Evolutionary conservation across 371 early-diverging fungal genomes (phyloP), one percentile per base, ranked within the genome.

Genomic region (Chytridiales sp.): DNA sequence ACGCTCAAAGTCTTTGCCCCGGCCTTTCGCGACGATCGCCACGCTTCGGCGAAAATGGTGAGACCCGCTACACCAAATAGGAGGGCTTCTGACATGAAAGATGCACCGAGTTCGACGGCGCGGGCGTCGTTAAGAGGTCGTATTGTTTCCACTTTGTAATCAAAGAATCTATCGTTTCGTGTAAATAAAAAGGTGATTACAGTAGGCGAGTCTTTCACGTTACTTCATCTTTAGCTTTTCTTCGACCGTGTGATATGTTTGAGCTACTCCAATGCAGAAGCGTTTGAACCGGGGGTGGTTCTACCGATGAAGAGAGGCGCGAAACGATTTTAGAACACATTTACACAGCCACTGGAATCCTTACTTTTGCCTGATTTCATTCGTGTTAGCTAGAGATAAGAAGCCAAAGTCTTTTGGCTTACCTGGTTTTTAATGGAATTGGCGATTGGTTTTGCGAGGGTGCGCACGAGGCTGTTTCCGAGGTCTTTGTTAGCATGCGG

Each of bases 61-160:
- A 85, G 68, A 11, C 83, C 89, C 1, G 93, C 93, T 3, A 94
- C 92, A 3, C 85, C 65, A 70, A 94, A 93, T 19, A 94, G 82
- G 62, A 94, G 82, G 4, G 87, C 73, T 66, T 94, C 95, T 56
- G 90, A 85, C 11, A 94, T 61, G 61, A 94, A 93, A 64, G 87
- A 88, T 31, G 93, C 91, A 1, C 93, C 95, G 15, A 85, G 83
- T 64, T 94, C 93, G 30, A 94, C 82, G 35, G 95, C 95, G 55
- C 88, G 83, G 47, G 86, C 84, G 57, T 93, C 92, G 68, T 89
- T 91, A 34, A 91, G 75, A 8, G 93, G 93, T 40, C 90, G 85
- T 61, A 94, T 88, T 42, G 84, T 76, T 61, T 64, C 89, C 84
- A 46, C 77, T 55, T 85, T 87, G 72, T 91, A 90, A 17, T 90